A percentile compares a stretch with the other conserved stretches of the same genome.
Evolutionary conservation across 2,329 filamentous ascomycete genomes (phyloP).

Genomic region (Didymella sp.): DNA sequence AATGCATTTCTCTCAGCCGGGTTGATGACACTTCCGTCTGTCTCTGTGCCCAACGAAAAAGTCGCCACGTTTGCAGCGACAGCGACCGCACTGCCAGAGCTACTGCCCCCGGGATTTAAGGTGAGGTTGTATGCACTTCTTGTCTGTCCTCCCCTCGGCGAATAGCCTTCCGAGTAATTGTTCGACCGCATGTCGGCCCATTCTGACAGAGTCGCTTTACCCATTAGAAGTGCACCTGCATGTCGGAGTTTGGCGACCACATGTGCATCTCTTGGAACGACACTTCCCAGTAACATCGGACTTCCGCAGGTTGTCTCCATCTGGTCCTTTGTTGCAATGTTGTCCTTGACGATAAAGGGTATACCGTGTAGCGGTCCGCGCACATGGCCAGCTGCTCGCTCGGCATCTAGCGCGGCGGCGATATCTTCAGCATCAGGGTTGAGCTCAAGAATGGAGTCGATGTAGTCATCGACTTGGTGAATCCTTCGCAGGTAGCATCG

Average conservation of each 20-base stretch:
- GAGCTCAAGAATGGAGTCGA: slow-evolving; percentile 68
- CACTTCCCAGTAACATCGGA: slow-evolving; percentile 69
- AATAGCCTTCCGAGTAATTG: slow-evolving; percentile 47
- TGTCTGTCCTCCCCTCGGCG: slow-evolving; percentile 40
- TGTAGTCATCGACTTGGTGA: slow-evolving; percentile 68
- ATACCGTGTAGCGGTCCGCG: slow-evolving; percentile 77
- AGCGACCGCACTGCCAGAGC: slow-evolving; percentile 69
- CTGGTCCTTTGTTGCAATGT: slow-evolving; percentile 64
- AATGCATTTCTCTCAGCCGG: slow-evolving; percentile 73
- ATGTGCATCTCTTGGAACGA: slow-evolving; percentile 71
- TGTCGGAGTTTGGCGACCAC: slow-evolving; percentile 68
- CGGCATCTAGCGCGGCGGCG: slow-evolving; percentile 65
- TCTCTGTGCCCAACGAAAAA: slow-evolving; percentile 76
- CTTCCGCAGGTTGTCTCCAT: slow-evolving; percentile 78
- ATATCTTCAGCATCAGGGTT: slow-evolving; percentile 73
- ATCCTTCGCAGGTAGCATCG: slow-evolving; percentile 61
- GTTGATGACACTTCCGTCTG: slow-evolving; percentile 71
- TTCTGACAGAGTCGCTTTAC: slow-evolving; percentile 74
- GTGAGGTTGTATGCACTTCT: slow-evolving; percentile 70
- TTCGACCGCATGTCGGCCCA: slow-evolving; percentile 63
- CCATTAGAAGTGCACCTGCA: slow-evolving; percentile 71
- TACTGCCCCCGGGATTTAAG: slow-evolving; percentile 70
- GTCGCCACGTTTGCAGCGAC: slow-evolving; percentile 69
- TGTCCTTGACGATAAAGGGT: slow-evolving; percentile 76
- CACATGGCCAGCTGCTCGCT: slow-evolving; percentile 63